Base-by-base conservation (phyloP, 495 filamentous ascomycete species). In the Tuber indicum region DNA sequence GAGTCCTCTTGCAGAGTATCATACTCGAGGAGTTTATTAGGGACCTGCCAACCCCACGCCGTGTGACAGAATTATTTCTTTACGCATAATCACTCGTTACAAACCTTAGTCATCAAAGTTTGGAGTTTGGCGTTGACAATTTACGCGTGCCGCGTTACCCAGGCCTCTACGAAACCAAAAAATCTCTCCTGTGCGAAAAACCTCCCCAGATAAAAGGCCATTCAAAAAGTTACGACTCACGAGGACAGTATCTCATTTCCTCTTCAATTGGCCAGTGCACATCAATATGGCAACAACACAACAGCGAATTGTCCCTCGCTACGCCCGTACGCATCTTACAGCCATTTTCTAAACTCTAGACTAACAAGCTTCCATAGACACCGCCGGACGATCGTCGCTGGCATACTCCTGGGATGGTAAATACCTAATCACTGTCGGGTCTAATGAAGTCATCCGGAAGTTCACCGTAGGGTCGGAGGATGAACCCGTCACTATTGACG, bases 391-490 rank as follows among this genome's bases (percentile, higher is more conserved):
- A 70, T 92, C 91, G 0, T 89, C 88, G 72, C 83, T 92, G 23
- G 84, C 89, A 74, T 92, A 93, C 83, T 92, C 91, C 10, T 91
- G 91, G 3, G 87, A 93, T 79, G 91, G 91, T 26, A 88, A 86
- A 82, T 88, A 88, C 73, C 85, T 93, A 19, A 88, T 98, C 77
- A 99, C 96, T 19, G 93, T 91, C 74, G 96, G 96, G 49, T 91
- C 92, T 47, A 97, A 98, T 85, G 93, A 94, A 81, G 91, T 91
- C 26, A 92, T 97, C 81, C 92, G 96, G 44, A 89, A 98, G 72
- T 99, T 95, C 87, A 92, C 91, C 72, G 94, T 93, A 23, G 94
- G 92, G 62, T 93, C 91, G 32, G 93, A 96, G 86, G 94, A 93
- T 72, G 96, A 98, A 82, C 96, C 96, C 19, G 89, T 88, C 74